Percentiles rank a stretch among this genome's conserved stretches.
These are phyloP conservation scores for Neofusicoccum ribis DNA, from an alignment of 2,329 filamentous ascomycete species.

Conservation along the genomic window DNA sequence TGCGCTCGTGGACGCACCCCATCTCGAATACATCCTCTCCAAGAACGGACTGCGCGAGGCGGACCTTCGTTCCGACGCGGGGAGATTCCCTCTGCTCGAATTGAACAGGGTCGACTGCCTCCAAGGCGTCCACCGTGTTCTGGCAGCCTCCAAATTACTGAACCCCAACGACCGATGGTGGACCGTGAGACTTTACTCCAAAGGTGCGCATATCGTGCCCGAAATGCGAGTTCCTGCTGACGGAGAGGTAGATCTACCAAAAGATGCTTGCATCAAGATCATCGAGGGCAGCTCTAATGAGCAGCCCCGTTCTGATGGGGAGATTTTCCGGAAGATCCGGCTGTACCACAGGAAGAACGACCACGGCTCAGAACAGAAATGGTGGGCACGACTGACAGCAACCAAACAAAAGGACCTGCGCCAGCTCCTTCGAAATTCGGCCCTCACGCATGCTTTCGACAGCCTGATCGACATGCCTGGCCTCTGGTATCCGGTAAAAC, in stretches of 20 bases:
- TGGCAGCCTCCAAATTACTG: conserved; percentile 23
- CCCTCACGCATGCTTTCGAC: conserved; percentile 24
- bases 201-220: conserved; percentile 19
- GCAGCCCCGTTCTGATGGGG: conserved; percentile 24
- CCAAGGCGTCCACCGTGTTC: conserved; percentile 23
- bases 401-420: conserved; percentile 26
- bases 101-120: conserved; percentile 23
- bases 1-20: neutral
- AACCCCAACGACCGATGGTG: conserved; percentile 28
- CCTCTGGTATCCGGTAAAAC: conserved; percentile 25
- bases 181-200: conserved; percentile 25
- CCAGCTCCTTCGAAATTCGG: conserved; percentile 23
- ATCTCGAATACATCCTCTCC: neutral
- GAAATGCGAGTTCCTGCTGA: no score
- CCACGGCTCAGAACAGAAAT: conserved; percentile 20
- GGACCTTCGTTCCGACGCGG: neutral
- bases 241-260: neutral
- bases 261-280: conserved; percentile 11
- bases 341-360: conserved; percentile 23
- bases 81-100: conserved; percentile 18
- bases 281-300: conserved; percentile 24
- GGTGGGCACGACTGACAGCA: conserved; percentile 22
- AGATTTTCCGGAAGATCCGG: conserved; percentile 28
- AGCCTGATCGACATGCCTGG: conserved; percentile 25
- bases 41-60: neutral